Base-by-base conservation (phyloP, 371 early-diverging fungal genomes). In the Apophysomyces trapeziformis region DNA sequence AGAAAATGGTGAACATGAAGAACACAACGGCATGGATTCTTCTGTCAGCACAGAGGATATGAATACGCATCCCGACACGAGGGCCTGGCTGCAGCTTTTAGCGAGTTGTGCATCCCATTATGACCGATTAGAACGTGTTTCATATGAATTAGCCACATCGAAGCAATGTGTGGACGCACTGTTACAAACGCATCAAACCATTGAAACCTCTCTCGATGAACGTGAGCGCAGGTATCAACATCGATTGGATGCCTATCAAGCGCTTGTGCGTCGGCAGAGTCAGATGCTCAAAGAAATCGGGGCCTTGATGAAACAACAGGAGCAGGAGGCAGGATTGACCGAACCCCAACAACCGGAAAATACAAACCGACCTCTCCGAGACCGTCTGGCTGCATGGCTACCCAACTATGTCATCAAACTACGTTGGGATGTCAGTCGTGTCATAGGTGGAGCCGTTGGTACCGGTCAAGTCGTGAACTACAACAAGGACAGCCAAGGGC, bases 271-370 rank as follows among this genome's bases (percentile, higher is more conserved):
- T 7, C 65, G 44, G 14, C 70, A 69, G 41, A 21, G 18, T 9
- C 61, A 44, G n/a, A 69, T 69, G 70, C 50, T 69, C 26, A 45
- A 39, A 11, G 70, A 62, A 16, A 37, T 69, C 13, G 66, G 62
- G 45, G 43, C 47, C 1, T 36, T 68, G 18, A 36, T 62, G 50
- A 12, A 26, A 9, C 39, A 60, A 18, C 18, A 58, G 12, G 36
- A 37, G 32, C 32, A 26, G 32, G 32, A 21, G 36, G 1, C 36
- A 38, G 58, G 36, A 58, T 7, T 32, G 7, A 21, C 14, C 41
- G n/a, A 18, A 36, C 35, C 64, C 45, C 14, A 39, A 41, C 32
- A 58, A 57, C 45, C 21, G 54, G 44, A 63, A 59, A n/a, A 68
- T 58, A 68, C 56, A 62, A 26, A 13, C 44, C 21, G 14, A 5